Conservation (phyloP, 2,329 filamentous ascomycete genomes). For the Aureobasidium leucospermi region DNA sequence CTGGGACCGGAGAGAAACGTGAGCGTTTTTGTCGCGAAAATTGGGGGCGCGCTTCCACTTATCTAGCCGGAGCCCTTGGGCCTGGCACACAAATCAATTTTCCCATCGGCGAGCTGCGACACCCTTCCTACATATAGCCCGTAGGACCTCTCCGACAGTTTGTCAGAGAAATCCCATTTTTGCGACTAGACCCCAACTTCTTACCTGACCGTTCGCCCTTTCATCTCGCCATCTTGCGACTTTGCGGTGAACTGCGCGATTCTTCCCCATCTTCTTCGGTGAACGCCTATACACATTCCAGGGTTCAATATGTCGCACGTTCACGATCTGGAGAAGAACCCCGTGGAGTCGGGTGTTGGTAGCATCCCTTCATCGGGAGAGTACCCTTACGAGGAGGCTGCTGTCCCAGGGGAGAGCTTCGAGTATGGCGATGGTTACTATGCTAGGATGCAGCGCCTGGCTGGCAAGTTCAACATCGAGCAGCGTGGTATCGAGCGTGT, state of each 20-base stretch:
- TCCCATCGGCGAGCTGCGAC: slow-evolving; percentile 11
- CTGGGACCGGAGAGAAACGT: slow-evolving; percentile 6
- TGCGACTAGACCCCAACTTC: neutral
- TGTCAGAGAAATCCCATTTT: slow-evolving; percentile 11
- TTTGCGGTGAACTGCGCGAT: slow-evolving; percentile 5
- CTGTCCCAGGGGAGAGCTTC: slow-evolving; percentile 53
- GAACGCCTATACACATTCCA: neutral
- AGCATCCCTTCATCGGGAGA: slow-evolving; percentile 21
- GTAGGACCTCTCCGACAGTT: slow-evolving; percentile 12
- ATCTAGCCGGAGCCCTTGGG: slow-evolving; percentile 2
- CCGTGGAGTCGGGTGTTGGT: slow-evolving; percentile 22
- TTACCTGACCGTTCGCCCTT: slow-evolving; percentile 6
- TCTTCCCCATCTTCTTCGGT: slow-evolving; percentile 6
- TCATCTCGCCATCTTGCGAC: neutral
- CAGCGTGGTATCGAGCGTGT: slow-evolving; percentile 70
- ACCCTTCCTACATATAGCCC: neutral
- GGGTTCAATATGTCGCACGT: slow-evolving; percentile 4
- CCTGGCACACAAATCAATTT: slow-evolving; percentile 6
- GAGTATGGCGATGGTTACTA: slow-evolving; percentile 49
- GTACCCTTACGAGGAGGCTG: slow-evolving; percentile 32
- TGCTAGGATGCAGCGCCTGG: slow-evolving; percentile 55
- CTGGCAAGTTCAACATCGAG: slow-evolving; percentile 60
- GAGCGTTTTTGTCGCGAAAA: slow-evolving; percentile 13
- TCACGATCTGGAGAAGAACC: slow-evolving; percentile 22
- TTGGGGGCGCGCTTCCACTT: slow-evolving; percentile 7